Evolutionary conservation across 352 stramenopile species (phyloP).

Genomic region (Hyaloperonospora arabidopsidis): DNA sequence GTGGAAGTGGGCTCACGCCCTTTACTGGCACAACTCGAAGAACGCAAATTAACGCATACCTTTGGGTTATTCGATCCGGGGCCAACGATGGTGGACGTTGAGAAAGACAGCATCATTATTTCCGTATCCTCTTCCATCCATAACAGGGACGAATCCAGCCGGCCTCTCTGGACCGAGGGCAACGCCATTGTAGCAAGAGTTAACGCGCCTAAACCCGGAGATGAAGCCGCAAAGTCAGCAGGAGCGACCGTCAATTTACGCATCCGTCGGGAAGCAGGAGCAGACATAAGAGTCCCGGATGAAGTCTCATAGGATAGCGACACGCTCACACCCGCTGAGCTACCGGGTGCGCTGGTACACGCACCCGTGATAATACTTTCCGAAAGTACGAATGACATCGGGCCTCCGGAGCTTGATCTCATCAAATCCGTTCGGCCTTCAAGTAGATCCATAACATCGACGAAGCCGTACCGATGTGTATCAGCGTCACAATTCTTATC

Average conservation of each 20-base stretch:
- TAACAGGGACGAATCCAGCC: conserved; percentile 61
- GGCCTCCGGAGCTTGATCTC: conserved; percentile 33
- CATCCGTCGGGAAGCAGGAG: conserved; percentile 30
- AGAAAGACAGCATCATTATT: conserved; percentile 66
- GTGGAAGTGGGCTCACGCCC: conserved; percentile 38
- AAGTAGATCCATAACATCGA: conserved; percentile 58
- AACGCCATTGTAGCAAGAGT: conserved; percentile 56
- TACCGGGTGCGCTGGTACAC: conserved; percentile 24
- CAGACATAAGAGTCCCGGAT: conserved; percentile 27
- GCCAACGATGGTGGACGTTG: conserved; percentile 64
- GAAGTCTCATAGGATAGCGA: conserved; percentile 51
- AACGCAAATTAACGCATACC: conserved; percentile 63
- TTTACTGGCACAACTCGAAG: conserved; percentile 41
- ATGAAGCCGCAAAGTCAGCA: conserved; percentile 19
- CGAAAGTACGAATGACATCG: conserved; percentile 47
- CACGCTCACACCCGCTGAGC: conserved; percentile 38
- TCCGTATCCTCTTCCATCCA: conserved; percentile 67
- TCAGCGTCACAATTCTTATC: conserved; percentile 36
- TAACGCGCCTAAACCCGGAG: conserved; percentile 35
- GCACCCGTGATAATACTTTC: conserved; percentile 60
- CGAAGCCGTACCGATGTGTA: conserved; percentile 47
- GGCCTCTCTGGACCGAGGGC: conserved; percentile 31
- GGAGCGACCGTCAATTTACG: conserved; percentile 40
- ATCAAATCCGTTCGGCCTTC: conserved; percentile 45
- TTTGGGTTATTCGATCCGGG: conserved; percentile 50